Base-by-base conservation (phyloP, 108 stramenopile species). In the Epithemia pelagica region DNA sequence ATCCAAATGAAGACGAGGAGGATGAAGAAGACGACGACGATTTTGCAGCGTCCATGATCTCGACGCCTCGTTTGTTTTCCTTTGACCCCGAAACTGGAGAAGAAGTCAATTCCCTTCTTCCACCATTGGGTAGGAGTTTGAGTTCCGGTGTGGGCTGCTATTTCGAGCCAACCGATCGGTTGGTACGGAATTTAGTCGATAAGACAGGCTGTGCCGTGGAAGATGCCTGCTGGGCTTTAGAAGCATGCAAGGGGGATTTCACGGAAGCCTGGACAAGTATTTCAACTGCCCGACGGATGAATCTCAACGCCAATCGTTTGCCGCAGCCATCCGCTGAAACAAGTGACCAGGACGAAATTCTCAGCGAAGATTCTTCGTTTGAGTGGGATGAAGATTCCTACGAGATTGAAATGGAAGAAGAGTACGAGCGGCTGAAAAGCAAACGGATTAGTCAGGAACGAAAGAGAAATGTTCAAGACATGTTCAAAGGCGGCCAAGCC, bases 141-240 rank as follows among this genome's bases (percentile, higher is more conserved):
- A 60, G 61, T 24, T 37, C 52, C 1, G 65, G 65, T 26, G 29
- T 76, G 30, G 65, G n/a, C 1, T 70, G 69, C 33, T 76, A 70
- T 33, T 76, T 62, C 21, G 69, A 70, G 66, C 29, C 28, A 26
- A 31, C 60, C 46, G 75, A 70, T 61, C 64, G 64, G 1, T 22
- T 52, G 30, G 75, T 70, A 0, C 64, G 56, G 54, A 70, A 75
- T 70, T 66, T 75, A 61, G 64, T 70, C 8, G 21, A 63, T 8
- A 75, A 69, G 30, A 66, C 74, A 1, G 27, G 54, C 22, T 75
- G 74, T 27, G 24, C 46, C 24, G 37, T 63, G 1, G 64, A 66
- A 28, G 74, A 75, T 61, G 74, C 74, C 18, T 74, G 71, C 20
- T 75, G 74, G 74, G 69, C 74, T n/a, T 25, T 75, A 30, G 74